A percentile compares a stretch with the other conserved stretches of the same genome.
Evolutionary conservation across 176 grass and related monocot genomes (phyloP).

Genomic region (Poa pratensis): DNA sequence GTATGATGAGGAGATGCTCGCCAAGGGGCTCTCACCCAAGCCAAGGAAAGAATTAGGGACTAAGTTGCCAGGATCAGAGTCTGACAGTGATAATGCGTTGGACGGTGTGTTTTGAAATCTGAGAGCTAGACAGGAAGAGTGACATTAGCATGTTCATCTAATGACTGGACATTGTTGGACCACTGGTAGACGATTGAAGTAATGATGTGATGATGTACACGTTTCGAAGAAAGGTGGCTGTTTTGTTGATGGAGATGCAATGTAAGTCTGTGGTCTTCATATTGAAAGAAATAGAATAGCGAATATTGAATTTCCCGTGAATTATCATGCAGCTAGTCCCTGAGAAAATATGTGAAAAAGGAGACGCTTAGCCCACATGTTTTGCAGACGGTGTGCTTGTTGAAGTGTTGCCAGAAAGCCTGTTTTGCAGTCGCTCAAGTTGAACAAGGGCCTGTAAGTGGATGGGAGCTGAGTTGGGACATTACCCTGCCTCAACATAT

Average conservation of each 20-base stretch:
- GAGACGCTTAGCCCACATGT: slow-evolving; percentile 15
- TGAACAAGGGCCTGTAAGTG: not conserved
- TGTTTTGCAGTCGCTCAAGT: slow-evolving; percentile 44
- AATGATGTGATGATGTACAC: not conserved
- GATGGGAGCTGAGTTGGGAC: no score
- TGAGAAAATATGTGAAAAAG: not conserved
- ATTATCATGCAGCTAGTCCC: not conserved
- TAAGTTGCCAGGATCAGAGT: slow-evolving; percentile 38
- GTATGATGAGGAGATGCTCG: slow-evolving; percentile 86
- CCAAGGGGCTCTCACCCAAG: slow-evolving; percentile 77
- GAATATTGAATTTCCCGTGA: not conserved
- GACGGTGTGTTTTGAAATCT: slow-evolving; percentile 48
- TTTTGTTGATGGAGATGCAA: no score
- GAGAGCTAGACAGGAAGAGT: not conserved
- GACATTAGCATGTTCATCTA: not conserved
- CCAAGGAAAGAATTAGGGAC: slow-evolving; percentile 73
- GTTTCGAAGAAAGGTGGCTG: no score
- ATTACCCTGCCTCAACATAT: not conserved
- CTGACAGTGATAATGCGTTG: slow-evolving; percentile 50
- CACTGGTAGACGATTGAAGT: not conserved
- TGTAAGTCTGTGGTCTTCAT: no score
- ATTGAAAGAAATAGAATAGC: not conserved
- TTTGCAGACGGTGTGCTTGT: slow-evolving; percentile 44
- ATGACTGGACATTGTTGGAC: not conserved
- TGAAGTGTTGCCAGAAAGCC: not conserved